Evolutionary conservation across 371 early-diverging fungal genomes (phyloP), one percentile per base, ranked within the genome.

Genomic region (Lichtheimia hyalospora): DNA sequence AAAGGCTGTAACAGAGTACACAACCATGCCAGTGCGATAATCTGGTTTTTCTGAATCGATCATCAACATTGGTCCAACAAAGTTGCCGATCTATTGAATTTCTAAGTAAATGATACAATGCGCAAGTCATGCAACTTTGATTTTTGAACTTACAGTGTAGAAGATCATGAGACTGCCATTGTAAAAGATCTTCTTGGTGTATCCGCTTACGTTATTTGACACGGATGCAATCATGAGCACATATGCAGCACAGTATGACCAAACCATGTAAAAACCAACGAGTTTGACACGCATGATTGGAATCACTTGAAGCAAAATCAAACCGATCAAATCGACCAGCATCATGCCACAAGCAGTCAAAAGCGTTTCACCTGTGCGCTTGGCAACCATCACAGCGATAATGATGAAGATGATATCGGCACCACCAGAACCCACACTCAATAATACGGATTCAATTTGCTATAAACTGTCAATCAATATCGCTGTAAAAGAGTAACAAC

Each of bases 391-490:
- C 20, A 70, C 65, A 14, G 65, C 61, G 18, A 21, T 34, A 15
- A 66, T 24, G 25, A 76, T 76, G 28, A 66, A 69, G 7, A 73
- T 14, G 16, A 73, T 66, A 65, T 70, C 71, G 10, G 57, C 42
- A 6, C 54, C 62, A 60, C 76, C 71, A 41, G 60, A 51, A n/a
- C 67, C 67, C 6, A 64, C 49, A 18, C 56, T 68, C n/a, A 76
- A 58, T n/a, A 76, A 53, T 3, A 68, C 65, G 2, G 67, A 48
- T 67, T 76, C 60, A 13, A 70, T 21, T 24, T 62, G 63, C 76
- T 75, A 40, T 23, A 46, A 27, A 20, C n/a, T 48, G 41, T 53
- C 6, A 40, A 21, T 41, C 16, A 34, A 24, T 18, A 16, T 8
- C 1, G 6, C 6, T 41, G 15, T 16, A 46, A 23, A 39, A 43